These are phyloP conservation scores for Wickerhamomyces alni DNA, from an alignment of 805 yeast species.

Conservation along the genomic window DNA sequence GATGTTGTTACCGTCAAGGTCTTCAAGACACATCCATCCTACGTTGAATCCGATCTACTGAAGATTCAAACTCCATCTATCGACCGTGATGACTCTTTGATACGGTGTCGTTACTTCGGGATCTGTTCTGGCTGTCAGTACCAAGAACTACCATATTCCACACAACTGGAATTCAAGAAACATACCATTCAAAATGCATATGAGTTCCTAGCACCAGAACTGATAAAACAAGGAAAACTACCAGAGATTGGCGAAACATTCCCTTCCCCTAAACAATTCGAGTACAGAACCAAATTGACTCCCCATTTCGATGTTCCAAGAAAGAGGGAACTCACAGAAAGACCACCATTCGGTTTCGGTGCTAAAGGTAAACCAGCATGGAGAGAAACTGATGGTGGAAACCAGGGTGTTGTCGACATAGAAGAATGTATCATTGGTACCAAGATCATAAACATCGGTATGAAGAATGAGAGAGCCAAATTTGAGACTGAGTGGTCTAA, in stretches of 20 bases:
- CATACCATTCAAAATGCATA: conserved; percentile 79
- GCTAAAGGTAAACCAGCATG: conserved; percentile 73
- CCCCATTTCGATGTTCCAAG: conserved; percentile 90
- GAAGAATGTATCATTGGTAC: conserved; percentile 95
- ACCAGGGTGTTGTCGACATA: conserved; percentile 68
- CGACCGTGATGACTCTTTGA: conserved; percentile 48
- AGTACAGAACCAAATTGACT: conserved; percentile 87
- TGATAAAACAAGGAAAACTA: conserved; percentile 35
- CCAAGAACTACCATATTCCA: conserved; percentile 67
- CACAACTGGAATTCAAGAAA: conserved; percentile 69
- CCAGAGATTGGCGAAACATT: conserved; percentile 64
- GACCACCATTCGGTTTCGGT: conserved; percentile 87
- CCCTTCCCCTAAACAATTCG: conserved; percentile 69
- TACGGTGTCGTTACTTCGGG: conserved; percentile 81
- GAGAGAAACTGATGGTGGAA: conserved; percentile 55
- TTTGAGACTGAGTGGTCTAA: conserved; percentile 40
- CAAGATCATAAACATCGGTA: conserved; percentile 63
- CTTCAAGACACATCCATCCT: conserved; percentile 70
- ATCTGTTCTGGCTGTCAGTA: conserved; percentile 94
- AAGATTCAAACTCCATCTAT: conserved; percentile 38
- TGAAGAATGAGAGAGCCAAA: conserved; percentile 58
- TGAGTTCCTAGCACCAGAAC: conserved; percentile 61
- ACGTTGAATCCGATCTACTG: conserved; percentile 70
- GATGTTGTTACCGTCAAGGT: conserved; percentile 67
- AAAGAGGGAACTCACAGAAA: conserved; percentile 31